A percentile compares a stretch with the other conserved stretches of the same genome.
Evolutionary conservation across 371 early-diverging fungal genomes (phyloP).

Genomic region (Homolaphlyctis polyrhiza): DNA sequence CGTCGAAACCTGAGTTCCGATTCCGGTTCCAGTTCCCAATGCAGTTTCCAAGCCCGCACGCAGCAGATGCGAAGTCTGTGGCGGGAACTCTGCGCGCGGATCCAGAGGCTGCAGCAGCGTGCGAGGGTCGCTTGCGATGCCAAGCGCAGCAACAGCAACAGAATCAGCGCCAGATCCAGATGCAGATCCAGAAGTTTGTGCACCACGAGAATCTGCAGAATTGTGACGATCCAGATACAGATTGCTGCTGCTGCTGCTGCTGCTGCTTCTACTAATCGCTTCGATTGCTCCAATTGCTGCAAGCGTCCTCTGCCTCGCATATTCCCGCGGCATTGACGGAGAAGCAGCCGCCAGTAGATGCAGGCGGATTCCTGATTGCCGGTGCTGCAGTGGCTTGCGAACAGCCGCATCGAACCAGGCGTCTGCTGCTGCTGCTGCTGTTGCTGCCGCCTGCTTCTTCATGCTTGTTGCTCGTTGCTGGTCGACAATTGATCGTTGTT

Average conservation of each 20-base stretch:
- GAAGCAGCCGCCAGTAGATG: no score
- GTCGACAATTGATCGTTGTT: no score
- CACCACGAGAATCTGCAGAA: not conserved
- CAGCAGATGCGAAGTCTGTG: no score
- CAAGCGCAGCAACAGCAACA: not conserved
- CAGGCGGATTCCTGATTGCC: no score
- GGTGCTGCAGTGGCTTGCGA: not conserved
- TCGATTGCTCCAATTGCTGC: not conserved
- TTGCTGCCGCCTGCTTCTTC: no score
- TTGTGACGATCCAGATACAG: not conserved
- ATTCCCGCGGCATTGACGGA: not conserved
- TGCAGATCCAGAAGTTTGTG: not conserved
- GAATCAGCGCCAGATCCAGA: not conserved
- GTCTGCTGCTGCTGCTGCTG: no score
- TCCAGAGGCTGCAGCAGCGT: not conserved
- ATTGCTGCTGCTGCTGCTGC: conserved; percentile 6
- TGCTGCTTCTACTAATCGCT: not conserved
- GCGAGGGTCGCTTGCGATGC: not conserved
- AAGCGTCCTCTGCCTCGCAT: not conserved
- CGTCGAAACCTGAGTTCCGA: no score
- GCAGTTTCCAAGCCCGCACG: no score
- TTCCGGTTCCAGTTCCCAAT: no score
- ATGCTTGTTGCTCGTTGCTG: no score
- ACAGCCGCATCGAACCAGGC: no score
- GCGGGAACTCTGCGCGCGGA: not conserved